phyloP scores from a whole-genome alignment of 2,329 filamentous ascomycete genomes.

The Alternaria rosae region DNA sequence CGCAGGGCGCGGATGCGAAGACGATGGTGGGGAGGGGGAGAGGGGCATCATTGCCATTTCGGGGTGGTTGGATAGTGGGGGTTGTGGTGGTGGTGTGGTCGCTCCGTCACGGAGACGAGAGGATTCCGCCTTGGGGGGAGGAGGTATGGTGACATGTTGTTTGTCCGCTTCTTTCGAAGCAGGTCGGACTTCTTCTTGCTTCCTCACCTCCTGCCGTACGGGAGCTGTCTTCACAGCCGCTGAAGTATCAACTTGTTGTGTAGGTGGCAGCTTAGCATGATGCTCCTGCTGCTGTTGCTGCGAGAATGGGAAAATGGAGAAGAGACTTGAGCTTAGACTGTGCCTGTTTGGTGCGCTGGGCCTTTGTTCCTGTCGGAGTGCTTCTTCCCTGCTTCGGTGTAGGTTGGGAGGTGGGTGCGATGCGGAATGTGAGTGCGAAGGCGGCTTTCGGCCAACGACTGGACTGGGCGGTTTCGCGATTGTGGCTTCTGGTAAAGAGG shows the following conservation, averaged over 20 bases:
- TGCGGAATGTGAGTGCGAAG: constrained; percentile 39
- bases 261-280: constrained; percentile 36
- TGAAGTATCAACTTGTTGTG: constrained; percentile 23
- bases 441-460: constrained; percentile 10
- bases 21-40: constrained; percentile 28
- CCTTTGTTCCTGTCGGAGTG: constrained; percentile 16
- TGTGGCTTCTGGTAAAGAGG: constrained; percentile 32
- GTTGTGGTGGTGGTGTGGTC: constrained; percentile 15
- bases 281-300: constrained; percentile 44
- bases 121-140: not conserved
- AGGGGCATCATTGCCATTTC: constrained; percentile 47
- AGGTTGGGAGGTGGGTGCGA: constrained; percentile 34
- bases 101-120: not conserved
- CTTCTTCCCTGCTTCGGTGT: constrained; percentile 7
- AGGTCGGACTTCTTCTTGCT: not conserved
- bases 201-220: not conserved
- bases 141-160: not conserved
- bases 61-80: constrained; percentile 24
- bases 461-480: constrained; percentile 37
- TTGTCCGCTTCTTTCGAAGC: constrained; percentile 6
- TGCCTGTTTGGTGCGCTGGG: constrained; percentile 39
- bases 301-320: constrained; percentile 47
- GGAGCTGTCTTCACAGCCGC: constrained; percentile 3
- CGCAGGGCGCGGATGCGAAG: constrained; percentile 12
- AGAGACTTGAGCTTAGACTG: constrained; percentile 44